Base-by-base conservation (phyloP, 108 stramenopile species). In the Stephanodiscus triporus region DNA sequence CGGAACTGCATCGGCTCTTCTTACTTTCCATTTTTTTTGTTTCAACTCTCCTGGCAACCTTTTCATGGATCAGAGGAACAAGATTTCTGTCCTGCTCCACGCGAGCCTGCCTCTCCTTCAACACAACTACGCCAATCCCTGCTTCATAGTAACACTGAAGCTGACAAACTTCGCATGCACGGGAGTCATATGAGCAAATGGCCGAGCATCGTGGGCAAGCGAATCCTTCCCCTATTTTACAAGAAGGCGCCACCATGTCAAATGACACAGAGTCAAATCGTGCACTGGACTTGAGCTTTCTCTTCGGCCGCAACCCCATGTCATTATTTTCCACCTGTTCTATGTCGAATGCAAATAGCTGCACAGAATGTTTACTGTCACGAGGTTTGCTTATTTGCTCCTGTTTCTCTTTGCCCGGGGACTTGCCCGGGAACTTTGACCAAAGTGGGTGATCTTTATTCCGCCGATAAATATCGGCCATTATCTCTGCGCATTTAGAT, bases 271-370 rank as follows among this genome's bases (percentile, higher is more conserved):
- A 27, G 20, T 67, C 74, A 61, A 51, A 75, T 23, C 74, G 65
- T 20, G 50, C 43, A n/a, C 19, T 47, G 34, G 32, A 11, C 58
- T 75, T 75, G 9, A 75, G 66, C 55, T 75, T 75, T 61, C 74
- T 75, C 58, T 75, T 75, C 9, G 74, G 58, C 24, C 74, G 56
- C 22, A 16, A 6, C 1, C 19, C 19, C 17, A n/a, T 20, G 51
- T 24, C 24, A 53, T 53, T 20, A 53, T 53, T 53, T 24, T 53
- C 19, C 19, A 22, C 19, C 1, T 53, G 17, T 24, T 24, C 51
- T 53, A 8, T n/a, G 23, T 53, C 51, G 51, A 53, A 53, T 53
- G 51, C 51, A n/a, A 53, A 53, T 20, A 53, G 51, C 51, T 53
- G 51, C 2, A 53, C 51, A 53, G 8, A 20, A 6, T 53, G 5